phyloP scores from a whole-genome alignment of 129 eudicot genomes.

The Lactuca sativa region DNA sequence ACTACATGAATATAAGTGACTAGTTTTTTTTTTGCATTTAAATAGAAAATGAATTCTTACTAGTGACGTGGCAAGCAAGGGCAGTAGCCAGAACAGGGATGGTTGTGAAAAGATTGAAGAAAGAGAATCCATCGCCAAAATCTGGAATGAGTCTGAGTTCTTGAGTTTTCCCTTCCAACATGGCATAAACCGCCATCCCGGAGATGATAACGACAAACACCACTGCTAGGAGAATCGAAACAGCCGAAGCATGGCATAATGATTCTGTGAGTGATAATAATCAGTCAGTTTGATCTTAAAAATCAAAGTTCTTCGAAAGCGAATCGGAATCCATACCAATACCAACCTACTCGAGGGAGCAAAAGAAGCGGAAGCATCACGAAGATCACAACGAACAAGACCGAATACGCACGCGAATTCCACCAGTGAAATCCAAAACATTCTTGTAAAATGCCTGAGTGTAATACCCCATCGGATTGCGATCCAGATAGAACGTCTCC shows the following conservation, averaged over 20 bases:
- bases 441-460: constrained; percentile 85
- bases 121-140: constrained; percentile 48
- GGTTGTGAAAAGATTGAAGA: constrained; percentile 62
- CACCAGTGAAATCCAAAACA: constrained; percentile 97
- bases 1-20: neutral
- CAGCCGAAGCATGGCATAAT: constrained; percentile 73
- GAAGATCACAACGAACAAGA: constrained; percentile 61
- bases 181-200: constrained; percentile 65
- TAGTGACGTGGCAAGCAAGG: constrained; percentile 66
- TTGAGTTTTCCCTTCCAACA: constrained; percentile 57
- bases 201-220: constrained; percentile 67
- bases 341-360: constrained; percentile 81
- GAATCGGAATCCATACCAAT: neutral
- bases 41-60: constrained; percentile 36
- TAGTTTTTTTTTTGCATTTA: too few relatives aligned
- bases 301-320: neutral
- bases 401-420: constrained; percentile 72
- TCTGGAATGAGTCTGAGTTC: constrained; percentile 59
- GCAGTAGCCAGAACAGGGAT: constrained; percentile 77
- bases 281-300: constrained; percentile 10
- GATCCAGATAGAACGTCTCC: constrained; percentile 94
- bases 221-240: constrained; percentile 78
- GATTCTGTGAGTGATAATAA: constrained; percentile 56
- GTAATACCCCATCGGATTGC: constrained; percentile 63
- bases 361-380: constrained; percentile 74